Conservation (phyloP, 108 stramenopile genomes). For the Cyclotella cryptica region DNA sequence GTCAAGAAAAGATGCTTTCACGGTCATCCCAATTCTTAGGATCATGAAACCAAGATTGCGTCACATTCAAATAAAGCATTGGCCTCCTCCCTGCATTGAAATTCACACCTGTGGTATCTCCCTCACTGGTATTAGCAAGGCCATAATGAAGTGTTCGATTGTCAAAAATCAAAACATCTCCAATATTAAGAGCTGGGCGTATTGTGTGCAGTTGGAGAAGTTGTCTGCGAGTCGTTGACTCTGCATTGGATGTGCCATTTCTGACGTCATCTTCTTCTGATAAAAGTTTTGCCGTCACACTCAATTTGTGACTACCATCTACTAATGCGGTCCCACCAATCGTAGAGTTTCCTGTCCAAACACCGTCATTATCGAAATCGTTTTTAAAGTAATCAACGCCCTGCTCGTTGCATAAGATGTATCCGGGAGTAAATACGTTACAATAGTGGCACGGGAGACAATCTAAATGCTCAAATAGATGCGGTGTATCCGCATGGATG, state of each 20-base stretch:
- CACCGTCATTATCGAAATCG: conserved; percentile 45
- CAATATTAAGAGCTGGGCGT: conserved; percentile 72
- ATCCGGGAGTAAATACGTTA: conserved; percentile 81
- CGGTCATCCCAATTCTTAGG: conserved; percentile 64
- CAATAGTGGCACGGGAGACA: conserved; percentile 86
- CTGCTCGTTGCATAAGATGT: conserved; percentile 32
- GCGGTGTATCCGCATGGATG: conserved; percentile 89
- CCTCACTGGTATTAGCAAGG: conserved; percentile 70
- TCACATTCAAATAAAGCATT: conserved; percentile 82
- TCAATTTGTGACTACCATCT: conserved; percentile 74
- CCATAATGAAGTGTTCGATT: conserved; percentile 87
- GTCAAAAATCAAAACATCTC: conserved; percentile 90
- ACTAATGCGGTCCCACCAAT: conserved; percentile 90
- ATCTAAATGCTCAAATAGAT: conserved; percentile 77
- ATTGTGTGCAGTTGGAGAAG: conserved; percentile 59
- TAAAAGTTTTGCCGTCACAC: conserved; percentile 59
- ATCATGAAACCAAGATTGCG: conserved; percentile 88
- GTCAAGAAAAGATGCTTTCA: conserved; percentile 42
- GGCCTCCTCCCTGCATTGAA: conserved; percentile 60
- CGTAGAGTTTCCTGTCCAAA: conserved; percentile 48
- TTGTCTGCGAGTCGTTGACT: conserved; percentile 24
- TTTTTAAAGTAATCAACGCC: conserved; percentile 10
- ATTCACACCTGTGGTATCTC: conserved; percentile 26
- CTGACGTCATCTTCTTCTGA: conserved; percentile 27
- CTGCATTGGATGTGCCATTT: background rate